Evolutionary conservation across 495 filamentous ascomycete genomes (phyloP).

Genomic region (Lasiosphaeria miniovina): DNA sequence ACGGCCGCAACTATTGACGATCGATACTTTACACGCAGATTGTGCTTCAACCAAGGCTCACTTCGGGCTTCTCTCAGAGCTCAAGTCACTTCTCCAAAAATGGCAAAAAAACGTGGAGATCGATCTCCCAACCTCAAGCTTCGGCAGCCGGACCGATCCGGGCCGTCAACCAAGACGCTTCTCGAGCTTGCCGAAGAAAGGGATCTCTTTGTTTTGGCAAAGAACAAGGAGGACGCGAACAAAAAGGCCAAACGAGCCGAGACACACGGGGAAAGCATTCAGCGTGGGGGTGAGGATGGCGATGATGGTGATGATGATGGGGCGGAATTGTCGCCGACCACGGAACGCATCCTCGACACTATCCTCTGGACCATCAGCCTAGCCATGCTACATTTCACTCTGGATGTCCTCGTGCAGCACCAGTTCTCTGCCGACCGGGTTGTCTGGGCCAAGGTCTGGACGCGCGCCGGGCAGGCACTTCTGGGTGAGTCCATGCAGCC

Average conservation of each 20-base stretch:
- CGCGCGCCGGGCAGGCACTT: constrained; percentile 48
- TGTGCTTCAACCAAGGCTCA: no score
- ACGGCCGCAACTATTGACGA: no score
- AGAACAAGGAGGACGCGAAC: constrained; percentile 25
- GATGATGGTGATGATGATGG: constrained; percentile 31
- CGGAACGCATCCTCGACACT: constrained; percentile 56
- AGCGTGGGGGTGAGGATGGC: constrained; percentile 23
- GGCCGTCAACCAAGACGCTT: constrained; percentile 55
- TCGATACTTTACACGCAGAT: no score
- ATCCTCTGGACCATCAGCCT: constrained; percentile 70
- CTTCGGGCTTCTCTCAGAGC: not conserved
- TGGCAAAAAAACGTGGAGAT: constrained; percentile 49
- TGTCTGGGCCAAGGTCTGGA: constrained; percentile 53
- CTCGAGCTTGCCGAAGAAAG: constrained; percentile 62
- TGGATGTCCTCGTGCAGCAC: constrained; percentile 86
- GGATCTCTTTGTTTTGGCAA: constrained; percentile 46
- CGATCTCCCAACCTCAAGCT: constrained; percentile 54
- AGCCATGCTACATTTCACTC: constrained; percentile 77
- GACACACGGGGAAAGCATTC: constrained; percentile 25
- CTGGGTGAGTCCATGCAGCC: constrained; percentile 38
- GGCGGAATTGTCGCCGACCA: constrained; percentile 31
- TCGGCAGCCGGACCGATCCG: constrained; percentile 55
- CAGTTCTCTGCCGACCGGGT: constrained; percentile 74
- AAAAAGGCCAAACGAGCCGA: constrained; percentile 18
- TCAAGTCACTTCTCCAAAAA: constrained; percentile 12